Base-by-base conservation (phyloP, 1,284 basidiomycete genomes). In the Phaffia rhodozyma region DNA sequence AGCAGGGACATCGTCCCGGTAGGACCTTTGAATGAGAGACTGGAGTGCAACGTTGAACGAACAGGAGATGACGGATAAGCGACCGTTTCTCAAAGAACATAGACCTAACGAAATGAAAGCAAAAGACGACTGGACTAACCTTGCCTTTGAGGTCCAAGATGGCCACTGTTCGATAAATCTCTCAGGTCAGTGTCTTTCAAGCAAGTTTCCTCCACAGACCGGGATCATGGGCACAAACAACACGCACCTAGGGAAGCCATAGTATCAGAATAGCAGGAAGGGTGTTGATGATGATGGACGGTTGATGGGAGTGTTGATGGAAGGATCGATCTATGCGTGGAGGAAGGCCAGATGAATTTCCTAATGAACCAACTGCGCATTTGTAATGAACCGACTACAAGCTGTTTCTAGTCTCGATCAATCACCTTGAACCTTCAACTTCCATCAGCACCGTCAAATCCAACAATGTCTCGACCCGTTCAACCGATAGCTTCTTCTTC, bases 1-100 rank as follows among this genome's bases (percentile, higher is more conserved):
- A 0, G 89, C 72, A 0, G 91, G 84, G 0, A 99, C 89, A 78
- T 99, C 96, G 76, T 98, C 96, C 61, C 93, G 83, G 78, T 98
- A 98, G 0, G 90, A 89, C n/a, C 94, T 82, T 75, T 97, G 94
- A 70, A 99, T 98, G 63, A 98, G 83, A 34, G 93, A 91, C 77
- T 98, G 69, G 34, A 25, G 58, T 6, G 20, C 25, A 18, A 4
- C 16, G 7, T 25, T 27, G 21, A n/a, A 18, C 16, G 32, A 30
- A 47, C 34, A 5, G 27, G 30, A 29, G 29, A 47, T 27, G 20
- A 20, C 5, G 50, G 25, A 5, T 50, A 23, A 29, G 53, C 23
- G 53, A 47, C 1, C 38, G 52, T 30, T 30, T 21, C 30, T 2
- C 9, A 21, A 32, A 20, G 32, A 13, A 23, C 32, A 29, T 21